These are phyloP conservation scores for Gaillardinia entomophila DNA, from an alignment of 805 yeast species.

Conservation along the genomic window DNA sequence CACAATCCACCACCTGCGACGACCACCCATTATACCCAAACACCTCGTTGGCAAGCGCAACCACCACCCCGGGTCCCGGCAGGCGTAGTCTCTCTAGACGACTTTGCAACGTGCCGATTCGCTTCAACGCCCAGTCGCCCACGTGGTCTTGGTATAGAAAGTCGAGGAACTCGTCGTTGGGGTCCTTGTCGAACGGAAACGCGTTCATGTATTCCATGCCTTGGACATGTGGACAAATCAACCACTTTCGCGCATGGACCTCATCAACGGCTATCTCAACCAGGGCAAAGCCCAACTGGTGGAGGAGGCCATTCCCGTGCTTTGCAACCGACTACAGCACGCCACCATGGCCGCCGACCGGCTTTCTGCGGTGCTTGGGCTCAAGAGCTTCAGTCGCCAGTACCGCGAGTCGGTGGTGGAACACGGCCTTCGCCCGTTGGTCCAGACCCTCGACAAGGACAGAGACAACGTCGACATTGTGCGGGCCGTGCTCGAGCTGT, in stretches of 20 bases:
- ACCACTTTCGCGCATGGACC: constrained; percentile 34
- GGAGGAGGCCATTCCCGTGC: constrained; percentile 80
- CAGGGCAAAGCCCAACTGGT: constrained; percentile 39
- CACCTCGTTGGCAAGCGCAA: constrained; percentile 42
- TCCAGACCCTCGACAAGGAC: constrained; percentile 62
- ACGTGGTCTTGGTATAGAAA: constrained; percentile 16
- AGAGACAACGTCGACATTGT: constrained; percentile 63
- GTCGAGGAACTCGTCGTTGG: background rate
- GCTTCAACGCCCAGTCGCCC: constrained; percentile 41
- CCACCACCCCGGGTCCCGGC: constrained; percentile 1
- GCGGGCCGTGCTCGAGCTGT: constrained; percentile 79
- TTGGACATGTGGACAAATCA: too few relatives aligned
- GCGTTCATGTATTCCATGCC: too few relatives aligned
- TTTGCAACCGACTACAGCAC: constrained; percentile 82
- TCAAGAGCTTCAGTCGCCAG: constrained; percentile 83
- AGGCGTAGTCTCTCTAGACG: constrained; percentile 27
- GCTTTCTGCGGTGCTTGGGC: constrained; percentile 82
- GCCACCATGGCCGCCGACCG: constrained; percentile 80
- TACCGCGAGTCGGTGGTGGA: constrained; percentile 89
- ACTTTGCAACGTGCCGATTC: constrained; percentile 45
- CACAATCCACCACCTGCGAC: constrained; percentile 28
- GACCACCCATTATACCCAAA: constrained; percentile 60
- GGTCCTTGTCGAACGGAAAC: too few relatives aligned
- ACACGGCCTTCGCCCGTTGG: constrained; percentile 70
- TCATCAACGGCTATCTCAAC: constrained; percentile 30